Base-by-base conservation (phyloP, 805 yeast genomes). In the Candida bentonensis region DNA sequence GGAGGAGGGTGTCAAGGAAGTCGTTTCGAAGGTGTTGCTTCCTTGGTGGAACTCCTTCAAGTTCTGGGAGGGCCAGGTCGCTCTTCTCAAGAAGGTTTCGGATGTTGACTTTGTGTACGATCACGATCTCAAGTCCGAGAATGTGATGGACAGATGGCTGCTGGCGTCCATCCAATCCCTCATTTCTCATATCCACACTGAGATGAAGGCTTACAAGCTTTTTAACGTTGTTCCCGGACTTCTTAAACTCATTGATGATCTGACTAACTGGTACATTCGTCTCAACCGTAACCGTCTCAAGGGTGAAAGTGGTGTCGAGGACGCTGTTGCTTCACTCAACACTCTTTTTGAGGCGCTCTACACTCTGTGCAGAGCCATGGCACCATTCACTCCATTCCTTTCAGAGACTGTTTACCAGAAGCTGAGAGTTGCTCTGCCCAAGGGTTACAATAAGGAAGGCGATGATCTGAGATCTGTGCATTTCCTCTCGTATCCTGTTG, bases 11-110 rank as follows among this genome's bases (percentile, higher is more conserved):
- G 98, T 92, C 36, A 86, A 87, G 59, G 99, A 92, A 66, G 95
- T 92, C 60, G 94, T 92, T 36, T 82, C 96, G 26, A 85, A 88
- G 66, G 98, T 92, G 39, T 69, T 89, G 59, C 72, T 92, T 58
- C 99, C 99, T 56, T 94, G 97, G 98, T 92, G 89, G 87, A 92
- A 92, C 70, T 84, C 96, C 23, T 89, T 72, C 74, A 92, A 89
- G 66, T 92, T 92, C 71, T 81, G 88, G 70, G 95, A 88, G 59
- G 96, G 92, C 53, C 95, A 94, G 57, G 82, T 88, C 52, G 83
- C 85, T 22, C 67, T 92, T 44, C 74, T 83, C 61, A 78, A 81
- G 67, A 92, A 89, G 69, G 76, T 78, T 44, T 74, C 80, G 42
- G 74, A 73, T 44, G 60, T 73, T 49, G 85, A 78, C 43, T 92